These are phyloP conservation scores for Graphiopsis chlorocephala DNA, from an alignment of 2,329 filamentous ascomycete species.

Conservation along the genomic window DNA sequence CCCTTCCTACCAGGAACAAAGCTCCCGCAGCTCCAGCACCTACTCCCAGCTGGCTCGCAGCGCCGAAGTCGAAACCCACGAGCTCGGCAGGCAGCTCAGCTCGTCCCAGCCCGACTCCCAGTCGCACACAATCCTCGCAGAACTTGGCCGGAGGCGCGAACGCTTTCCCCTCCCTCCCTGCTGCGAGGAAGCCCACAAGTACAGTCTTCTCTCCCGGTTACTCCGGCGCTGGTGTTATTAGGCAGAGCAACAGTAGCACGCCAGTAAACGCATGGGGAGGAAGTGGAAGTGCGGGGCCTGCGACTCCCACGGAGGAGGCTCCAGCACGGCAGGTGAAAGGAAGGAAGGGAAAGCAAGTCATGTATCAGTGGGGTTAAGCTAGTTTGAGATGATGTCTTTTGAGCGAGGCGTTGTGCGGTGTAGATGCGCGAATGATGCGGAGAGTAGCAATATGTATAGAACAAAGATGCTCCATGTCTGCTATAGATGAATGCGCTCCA, in stretches of 20 bases:
- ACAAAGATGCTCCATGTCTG: not conserved
- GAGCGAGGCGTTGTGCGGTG: slow-evolving; percentile 1
- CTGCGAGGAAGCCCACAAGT: slow-evolving; percentile 67
- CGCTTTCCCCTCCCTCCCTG: slow-evolving; percentile 78
- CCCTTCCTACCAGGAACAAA: slow-evolving; percentile 25
- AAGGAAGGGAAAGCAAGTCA: slow-evolving; percentile 50
- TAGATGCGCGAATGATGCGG: not conserved
- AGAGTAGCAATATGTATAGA: slow-evolving; percentile 3
- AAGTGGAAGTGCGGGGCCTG: slow-evolving; percentile 27
- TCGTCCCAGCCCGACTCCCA: slow-evolving; percentile 33
- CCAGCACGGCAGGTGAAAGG: slow-evolving; percentile 37
- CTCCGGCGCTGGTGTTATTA: slow-evolving; percentile 44
- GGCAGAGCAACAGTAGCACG: slow-evolving; percentile 40
- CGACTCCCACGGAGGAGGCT: slow-evolving; percentile 24
- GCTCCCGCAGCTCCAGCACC: slow-evolving; percentile 19
- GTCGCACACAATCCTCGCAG: slow-evolving; percentile 35
- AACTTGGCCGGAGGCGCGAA: slow-evolving; percentile 45
- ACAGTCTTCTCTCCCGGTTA: slow-evolving; percentile 53
- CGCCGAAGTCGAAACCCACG: slow-evolving; percentile 24
- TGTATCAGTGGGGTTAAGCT: slow-evolving; percentile 49
- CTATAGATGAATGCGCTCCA: not conserved
- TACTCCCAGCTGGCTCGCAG: slow-evolving; percentile 30
- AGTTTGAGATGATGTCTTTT: not conserved
- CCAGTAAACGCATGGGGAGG: slow-evolving; percentile 42
- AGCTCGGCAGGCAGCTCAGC: slow-evolving; percentile 29